Conservation (phyloP, 495 filamentous ascomycete genomes). For the Sabuloglossum arenarium region DNA sequence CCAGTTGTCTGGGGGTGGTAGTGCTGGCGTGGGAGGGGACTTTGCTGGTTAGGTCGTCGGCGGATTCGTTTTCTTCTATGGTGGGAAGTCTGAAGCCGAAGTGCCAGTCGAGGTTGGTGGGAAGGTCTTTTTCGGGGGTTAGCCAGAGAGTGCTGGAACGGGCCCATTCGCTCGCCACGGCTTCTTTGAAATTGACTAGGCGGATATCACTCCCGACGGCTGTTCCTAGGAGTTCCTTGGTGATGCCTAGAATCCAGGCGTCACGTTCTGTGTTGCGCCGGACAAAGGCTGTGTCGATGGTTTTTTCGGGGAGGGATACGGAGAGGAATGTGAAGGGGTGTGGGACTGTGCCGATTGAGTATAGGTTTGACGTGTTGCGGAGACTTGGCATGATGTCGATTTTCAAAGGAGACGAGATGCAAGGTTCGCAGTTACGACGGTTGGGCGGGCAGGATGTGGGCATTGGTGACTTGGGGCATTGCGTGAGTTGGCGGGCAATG, state of each 20-base stretch:
- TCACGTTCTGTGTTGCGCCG: constrained; percentile 61
- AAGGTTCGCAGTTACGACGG: constrained; percentile 46
- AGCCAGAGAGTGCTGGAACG: constrained; percentile 53
- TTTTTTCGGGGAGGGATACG: constrained; percentile 28
- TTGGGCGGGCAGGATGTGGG: constrained; percentile 79
- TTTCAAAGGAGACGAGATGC: constrained; percentile 34
- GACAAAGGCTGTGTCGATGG: constrained; percentile 38
- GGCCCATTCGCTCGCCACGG: constrained; percentile 43
- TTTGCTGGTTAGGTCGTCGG: constrained; percentile 27
- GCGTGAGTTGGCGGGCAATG: constrained; percentile 48
- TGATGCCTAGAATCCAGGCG: constrained; percentile 53
- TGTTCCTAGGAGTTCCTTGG: constrained; percentile 41
- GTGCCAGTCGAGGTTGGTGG: constrained; percentile 61
- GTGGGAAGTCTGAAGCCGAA: constrained; percentile 68
- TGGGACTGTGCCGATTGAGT: constrained; percentile 70
- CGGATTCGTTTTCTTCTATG: constrained; percentile 24
- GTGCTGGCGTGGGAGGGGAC: neutral
- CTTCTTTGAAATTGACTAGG: constrained; percentile 58
- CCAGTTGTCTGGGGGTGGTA: constrained; percentile 18
- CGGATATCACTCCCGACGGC: constrained; percentile 38
- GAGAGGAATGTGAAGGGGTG: constrained; percentile 70
- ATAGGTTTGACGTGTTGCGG: constrained; percentile 26
- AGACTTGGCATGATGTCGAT: constrained; percentile 9
- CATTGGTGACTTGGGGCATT: constrained; percentile 49
- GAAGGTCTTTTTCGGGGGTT: constrained; percentile 41